Evolutionary conservation across 768 basidiomycete species (phyloP).

Genomic region (Trametes elegans): DNA sequence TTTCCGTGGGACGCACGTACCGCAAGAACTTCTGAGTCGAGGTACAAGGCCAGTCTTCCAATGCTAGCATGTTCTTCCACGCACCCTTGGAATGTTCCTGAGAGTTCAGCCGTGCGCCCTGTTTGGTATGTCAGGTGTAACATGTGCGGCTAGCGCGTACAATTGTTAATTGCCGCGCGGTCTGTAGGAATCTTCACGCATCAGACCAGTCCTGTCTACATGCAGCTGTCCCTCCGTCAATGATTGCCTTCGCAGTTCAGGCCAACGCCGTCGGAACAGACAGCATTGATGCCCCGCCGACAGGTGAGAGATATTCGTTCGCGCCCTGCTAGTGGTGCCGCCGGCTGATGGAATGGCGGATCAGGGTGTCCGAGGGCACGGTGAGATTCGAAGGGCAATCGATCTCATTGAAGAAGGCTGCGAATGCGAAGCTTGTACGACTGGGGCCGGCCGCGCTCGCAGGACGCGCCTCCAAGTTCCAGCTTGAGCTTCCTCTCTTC

Average conservation of each 20-base stretch:
- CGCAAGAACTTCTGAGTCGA: not conserved
- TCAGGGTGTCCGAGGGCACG: slow-evolving; percentile 18
- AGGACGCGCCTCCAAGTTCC: not conserved
- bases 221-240: not conserved
- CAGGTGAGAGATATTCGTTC: not conserved
- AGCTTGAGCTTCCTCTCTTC: not conserved
- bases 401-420: slow-evolving; percentile 10
- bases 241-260: slow-evolving; percentile 3
- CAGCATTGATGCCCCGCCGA: too few species aligned
- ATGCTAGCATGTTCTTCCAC: not conserved
- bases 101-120: not conserved
- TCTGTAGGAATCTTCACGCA: not conserved
- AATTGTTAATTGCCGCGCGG: not conserved
- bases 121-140: too few species aligned
- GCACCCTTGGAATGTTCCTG: not conserved
- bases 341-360: slow-evolving; percentile 3
- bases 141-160: not conserved
- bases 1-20: not conserved
- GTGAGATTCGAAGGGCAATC: slow-evolving; percentile 4
- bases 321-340: too few species aligned
- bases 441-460: not conserved
- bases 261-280: not conserved
- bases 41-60: not conserved
- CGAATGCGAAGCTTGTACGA: slow-evolving; percentile 7
- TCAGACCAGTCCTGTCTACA: not conserved